phyloP scores from a whole-genome alignment of 768 basidiomycete species.

The Infundibulicybe gibba region DNA sequence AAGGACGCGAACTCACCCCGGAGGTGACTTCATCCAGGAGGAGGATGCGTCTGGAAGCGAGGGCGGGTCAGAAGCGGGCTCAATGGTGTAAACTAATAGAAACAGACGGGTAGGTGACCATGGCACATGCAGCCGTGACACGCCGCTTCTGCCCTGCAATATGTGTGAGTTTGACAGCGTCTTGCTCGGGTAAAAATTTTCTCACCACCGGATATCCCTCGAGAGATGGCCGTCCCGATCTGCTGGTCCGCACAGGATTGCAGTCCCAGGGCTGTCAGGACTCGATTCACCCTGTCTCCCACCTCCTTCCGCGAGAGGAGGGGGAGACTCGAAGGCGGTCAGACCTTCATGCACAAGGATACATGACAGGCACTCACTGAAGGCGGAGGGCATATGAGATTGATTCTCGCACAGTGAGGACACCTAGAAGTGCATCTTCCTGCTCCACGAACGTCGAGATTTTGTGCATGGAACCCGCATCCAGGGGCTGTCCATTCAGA shows the following conservation, averaged over 20 bases:
- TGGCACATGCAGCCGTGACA: constrained; percentile 53
- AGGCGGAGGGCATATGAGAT: constrained; percentile 48
- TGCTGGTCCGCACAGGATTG: constrained; percentile 41
- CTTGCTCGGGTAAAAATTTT: not conserved
- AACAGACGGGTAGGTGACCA: constrained; percentile 52
- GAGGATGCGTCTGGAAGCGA: constrained; percentile 39
- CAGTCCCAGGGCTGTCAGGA: constrained; percentile 44
- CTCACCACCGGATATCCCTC: constrained; percentile 57
- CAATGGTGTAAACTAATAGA: not conserved
- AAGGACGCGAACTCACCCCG: constrained; percentile 26
- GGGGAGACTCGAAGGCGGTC: constrained; percentile 24
- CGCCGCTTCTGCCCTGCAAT: constrained; percentile 55
- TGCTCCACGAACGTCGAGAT: constrained; percentile 56
- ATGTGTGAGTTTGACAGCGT: not conserved
- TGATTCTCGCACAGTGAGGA: constrained; percentile 54
- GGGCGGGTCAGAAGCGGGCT: not conserved
- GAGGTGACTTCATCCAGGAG: constrained; percentile 63
- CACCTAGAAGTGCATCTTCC: constrained; percentile 55
- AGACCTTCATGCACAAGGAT: not conserved
- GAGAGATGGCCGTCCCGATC: constrained; percentile 55
- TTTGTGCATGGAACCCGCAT: constrained; percentile 26
- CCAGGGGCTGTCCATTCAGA: constrained; percentile 26
- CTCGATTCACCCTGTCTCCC: constrained; percentile 34
- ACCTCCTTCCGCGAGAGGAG: constrained; percentile 31
- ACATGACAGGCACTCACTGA: constrained; percentile 28